Conservation (phyloP, 169 alveolate genomes). For the Eimeria mitis region DNA sequence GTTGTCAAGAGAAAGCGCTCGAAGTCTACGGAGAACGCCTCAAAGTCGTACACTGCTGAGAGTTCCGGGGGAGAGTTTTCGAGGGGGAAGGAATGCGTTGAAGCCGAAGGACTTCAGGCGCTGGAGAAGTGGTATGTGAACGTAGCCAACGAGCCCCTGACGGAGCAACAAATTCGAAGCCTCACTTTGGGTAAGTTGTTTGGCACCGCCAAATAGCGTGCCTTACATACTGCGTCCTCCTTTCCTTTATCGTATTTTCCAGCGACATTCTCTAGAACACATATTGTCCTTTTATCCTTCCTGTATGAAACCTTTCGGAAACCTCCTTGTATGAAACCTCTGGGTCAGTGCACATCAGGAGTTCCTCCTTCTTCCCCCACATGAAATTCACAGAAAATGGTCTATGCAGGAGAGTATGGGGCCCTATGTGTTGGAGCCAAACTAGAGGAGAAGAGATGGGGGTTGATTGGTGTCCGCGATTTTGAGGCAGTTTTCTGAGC, state of each 20-base stretch:
- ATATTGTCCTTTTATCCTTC: no score
- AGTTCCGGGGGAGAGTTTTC: background rate
- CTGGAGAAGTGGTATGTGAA: slow-evolving; percentile 50
- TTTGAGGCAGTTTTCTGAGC: background rate
- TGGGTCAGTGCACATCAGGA: background rate
- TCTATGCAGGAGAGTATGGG: background rate
- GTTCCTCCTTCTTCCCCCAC: background rate
- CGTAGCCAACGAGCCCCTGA: slow-evolving; percentile 38
- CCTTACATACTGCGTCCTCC: background rate
- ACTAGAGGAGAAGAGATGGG: background rate
- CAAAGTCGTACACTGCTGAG: background rate
- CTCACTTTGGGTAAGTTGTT: slow-evolving; percentile 47
- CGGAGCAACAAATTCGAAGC: slow-evolving; percentile 59
- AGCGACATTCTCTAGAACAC: no score
- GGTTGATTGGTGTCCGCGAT: background rate
- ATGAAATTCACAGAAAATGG: background rate
- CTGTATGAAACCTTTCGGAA: no score
- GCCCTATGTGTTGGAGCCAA: background rate
- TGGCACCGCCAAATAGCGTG: background rate
- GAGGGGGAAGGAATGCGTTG: slow-evolving; percentile 12
- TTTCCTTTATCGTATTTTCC: no score
- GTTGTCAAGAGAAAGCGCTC: background rate
- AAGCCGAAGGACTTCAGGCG: slow-evolving; percentile 8
- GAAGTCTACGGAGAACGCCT: background rate
- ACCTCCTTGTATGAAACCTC: background rate